Evolutionary conservation across 257 asterid species (phyloP), one percentile per base, ranked within the genome.

Genomic region (Solanum corneliomulleri): DNA sequence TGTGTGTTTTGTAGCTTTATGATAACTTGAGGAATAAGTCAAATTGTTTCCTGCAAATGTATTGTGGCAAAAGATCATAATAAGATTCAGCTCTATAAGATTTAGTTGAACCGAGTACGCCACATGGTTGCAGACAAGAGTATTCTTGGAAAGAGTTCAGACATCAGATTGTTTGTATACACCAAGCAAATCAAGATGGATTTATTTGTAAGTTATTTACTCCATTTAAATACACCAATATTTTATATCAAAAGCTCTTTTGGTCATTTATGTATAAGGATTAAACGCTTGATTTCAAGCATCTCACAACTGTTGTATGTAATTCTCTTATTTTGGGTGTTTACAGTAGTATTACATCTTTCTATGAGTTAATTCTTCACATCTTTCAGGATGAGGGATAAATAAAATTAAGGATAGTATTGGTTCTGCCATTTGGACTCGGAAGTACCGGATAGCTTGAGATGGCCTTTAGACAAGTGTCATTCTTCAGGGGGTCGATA

Each of bases 41-140:
- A n/a, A 78, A 91, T 91, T 45, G 56, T 92, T 89, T 56, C 89
- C 58, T 93, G 94, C 91, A 93, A 91, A 88, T 91, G 95, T 88
- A 82, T 72, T 25, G 82, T 87, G 84, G 68, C 62, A 14, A 82
- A 86, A 47, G 91, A 88, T 80, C 70, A 68, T 2, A 87, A 90
- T 49, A 87, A 60, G 70, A 92, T 93, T 56, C 87, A 91, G 89
- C 88, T 89, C 82, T 75, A 58, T 88, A 91, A 93, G 96, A 85
- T 90, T 60, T 91, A 87, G 87, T 84, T 80, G 90, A 90, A 91
- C 82, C 90, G 83, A 87, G 92, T 91, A 77, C 92, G 93, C 72
- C 89, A 92, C 88, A 77, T 91, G 72, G 93, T 91, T 87, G 93
- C 78, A 23, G 94, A 92, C 88, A 77, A 92, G 86, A 89, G 93